Base-by-base conservation (phyloP, 129 eudicot genomes). In the Smallanthus sonchifolius region DNA sequence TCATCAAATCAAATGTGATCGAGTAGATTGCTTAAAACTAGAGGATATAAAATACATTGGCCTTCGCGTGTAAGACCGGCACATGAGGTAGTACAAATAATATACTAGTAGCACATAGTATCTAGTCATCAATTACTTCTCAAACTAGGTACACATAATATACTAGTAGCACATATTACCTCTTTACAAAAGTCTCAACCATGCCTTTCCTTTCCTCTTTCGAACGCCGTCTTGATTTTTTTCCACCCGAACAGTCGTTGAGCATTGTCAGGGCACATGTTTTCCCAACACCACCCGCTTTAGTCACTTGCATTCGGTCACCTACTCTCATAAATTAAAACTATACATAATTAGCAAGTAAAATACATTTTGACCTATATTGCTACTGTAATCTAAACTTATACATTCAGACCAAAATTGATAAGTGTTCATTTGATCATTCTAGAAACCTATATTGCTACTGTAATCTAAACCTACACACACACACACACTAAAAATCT, bases 171-270 rank as follows among this genome's bases (percentile, higher is more conserved):
- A 24, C 30, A 24, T 24, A 24, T 60, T 60, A 94, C 98, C 86
- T 90, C 60, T 88, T 85, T 64, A 94, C 84, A 73, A 90, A 94
- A 47, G 89, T 77, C 83, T 86, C 96, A 11, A 83, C 86, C 96
- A 94, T 75, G 43, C 77, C 55, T 80, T 88, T 94, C 80, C 98
- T 38, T 86, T 94, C 97, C 75, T 85, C 91, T 85, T 94, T 94
- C 0, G 98, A 90, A 16, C 83, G 95, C 32, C 97, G 82, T 71
- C 89, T 87, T 7, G 96, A 61, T 70, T 77, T 88, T 80, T 57
- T 84, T 35, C 87, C 93, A 54, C 89, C 93, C 24, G 87, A 71
- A 24, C 83, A 77, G 66, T 88, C 93, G 72, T 83, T 85, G 77
- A 76, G 17, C 39, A 83, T 75, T 17, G 97, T 89, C 20, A 85